phyloP scores from a whole-genome alignment of 2,329 filamentous ascomycete genomes.

The Purpureocillium takamizusanense region DNA sequence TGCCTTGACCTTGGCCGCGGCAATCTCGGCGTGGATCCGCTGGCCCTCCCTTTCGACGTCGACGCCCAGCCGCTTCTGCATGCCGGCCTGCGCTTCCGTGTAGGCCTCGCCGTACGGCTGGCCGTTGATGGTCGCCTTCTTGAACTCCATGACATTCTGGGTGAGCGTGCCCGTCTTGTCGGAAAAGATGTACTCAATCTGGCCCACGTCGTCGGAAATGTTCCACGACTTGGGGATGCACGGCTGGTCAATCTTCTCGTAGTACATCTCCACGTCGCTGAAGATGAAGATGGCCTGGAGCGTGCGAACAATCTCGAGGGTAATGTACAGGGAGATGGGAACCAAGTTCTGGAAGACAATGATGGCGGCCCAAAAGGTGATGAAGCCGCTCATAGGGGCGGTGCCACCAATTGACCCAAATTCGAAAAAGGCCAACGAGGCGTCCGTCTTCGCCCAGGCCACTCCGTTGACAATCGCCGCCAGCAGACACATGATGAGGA shows the following conservation, averaged over 20 bases:
- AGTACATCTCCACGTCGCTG: constrained; percentile 94
- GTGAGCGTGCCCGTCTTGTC: constrained; percentile 96
- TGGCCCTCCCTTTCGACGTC: constrained; percentile 75
- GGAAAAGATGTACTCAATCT: constrained; percentile 98
- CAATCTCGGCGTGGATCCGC: constrained; percentile 68
- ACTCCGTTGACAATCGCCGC: constrained; percentile 78
- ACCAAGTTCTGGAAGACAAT: constrained; percentile 98
- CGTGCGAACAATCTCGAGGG: constrained; percentile 88
- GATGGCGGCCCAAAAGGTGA: constrained; percentile 92
- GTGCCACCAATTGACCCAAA: constrained; percentile 71
- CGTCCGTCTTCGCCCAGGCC: constrained; percentile 66
- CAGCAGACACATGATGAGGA: constrained; percentile 82
- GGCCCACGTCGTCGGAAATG: constrained; percentile 93
- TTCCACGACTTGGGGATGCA: constrained; percentile 99
- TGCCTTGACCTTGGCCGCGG: constrained; percentile 64
- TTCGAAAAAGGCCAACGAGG: constrained; percentile 75
- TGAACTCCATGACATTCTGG: constrained; percentile 99
- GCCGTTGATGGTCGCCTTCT: constrained; percentile 96
- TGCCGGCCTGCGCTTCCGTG: constrained; percentile 90
- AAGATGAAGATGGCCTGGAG: constrained; percentile 96
- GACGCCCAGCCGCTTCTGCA: constrained; percentile 85
- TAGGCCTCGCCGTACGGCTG: constrained; percentile 94
- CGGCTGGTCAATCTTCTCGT: constrained; percentile 85
- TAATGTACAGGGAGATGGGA: constrained; percentile 95
- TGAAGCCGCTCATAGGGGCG: constrained; percentile 75